Conservation (phyloP, 1,139 yeast species). For the Pichia kudriavzevii region DNA sequence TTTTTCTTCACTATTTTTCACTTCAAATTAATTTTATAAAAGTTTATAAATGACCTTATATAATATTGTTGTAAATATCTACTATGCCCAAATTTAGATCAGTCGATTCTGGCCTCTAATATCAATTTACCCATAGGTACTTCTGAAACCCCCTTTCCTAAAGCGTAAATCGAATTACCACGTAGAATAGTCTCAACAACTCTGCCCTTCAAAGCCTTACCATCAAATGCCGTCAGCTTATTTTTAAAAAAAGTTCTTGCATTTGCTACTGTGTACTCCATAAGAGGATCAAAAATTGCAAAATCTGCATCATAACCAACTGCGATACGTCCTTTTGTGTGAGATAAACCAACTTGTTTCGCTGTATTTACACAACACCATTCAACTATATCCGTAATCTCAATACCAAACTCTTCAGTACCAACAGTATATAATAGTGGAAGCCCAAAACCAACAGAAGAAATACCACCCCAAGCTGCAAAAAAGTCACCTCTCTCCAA, state of each 20-base stretch:
- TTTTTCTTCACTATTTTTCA: too few species aligned
- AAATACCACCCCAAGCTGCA: constrained; percentile 96
- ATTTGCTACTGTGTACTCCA: constrained; percentile 49
- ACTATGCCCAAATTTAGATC: background rate
- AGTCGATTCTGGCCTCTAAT: constrained; percentile 43
- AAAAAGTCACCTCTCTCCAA: constrained; percentile 80
- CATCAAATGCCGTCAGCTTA: constrained; percentile 81
- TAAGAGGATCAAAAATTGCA: constrained; percentile 65
- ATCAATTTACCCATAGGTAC: constrained; percentile 52
- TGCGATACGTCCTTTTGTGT: constrained; percentile 62
- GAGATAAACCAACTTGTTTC: constrained; percentile 68
- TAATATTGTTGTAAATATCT: background rate
- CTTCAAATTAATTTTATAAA: too few species aligned
- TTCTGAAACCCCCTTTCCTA: constrained; percentile 48
- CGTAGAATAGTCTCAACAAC: constrained; percentile 74
- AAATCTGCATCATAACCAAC: constrained; percentile 85
- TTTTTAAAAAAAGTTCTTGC: constrained; percentile 66
- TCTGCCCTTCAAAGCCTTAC: constrained; percentile 57
- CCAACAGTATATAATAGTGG: constrained; percentile 78
- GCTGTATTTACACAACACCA: constrained; percentile 87
- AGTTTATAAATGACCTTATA: too few species aligned
- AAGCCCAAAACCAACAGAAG: constrained; percentile 86
- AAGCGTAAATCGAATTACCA: constrained; percentile 60
- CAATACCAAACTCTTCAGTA: constrained; percentile 39
- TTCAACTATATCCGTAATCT: constrained; percentile 53